phyloP scores from a whole-genome alignment of 2,329 filamentous ascomycete species.

The Colletotrichum gloeosporioides region DNA sequence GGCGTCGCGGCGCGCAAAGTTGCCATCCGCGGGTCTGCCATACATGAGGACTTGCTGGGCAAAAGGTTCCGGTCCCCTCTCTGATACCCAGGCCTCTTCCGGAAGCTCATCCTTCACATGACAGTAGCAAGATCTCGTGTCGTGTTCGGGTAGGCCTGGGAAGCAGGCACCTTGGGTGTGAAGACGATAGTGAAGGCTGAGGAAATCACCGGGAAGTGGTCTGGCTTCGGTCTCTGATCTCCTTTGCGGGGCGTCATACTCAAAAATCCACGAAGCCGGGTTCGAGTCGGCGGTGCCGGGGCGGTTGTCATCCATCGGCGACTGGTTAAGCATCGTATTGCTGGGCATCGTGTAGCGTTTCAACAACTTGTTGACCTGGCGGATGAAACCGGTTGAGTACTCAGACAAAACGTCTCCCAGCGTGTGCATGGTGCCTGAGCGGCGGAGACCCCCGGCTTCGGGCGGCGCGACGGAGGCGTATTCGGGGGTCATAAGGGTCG shows the following conservation, averaged over 20 bases:
- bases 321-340: slow-evolving; percentile 24
- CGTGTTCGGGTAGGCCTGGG: slow-evolving; percentile 26
- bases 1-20: slow-evolving; percentile 32
- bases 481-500: slow-evolving; percentile 1
- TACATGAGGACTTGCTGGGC: slow-evolving; percentile 10
- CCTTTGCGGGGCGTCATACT: slow-evolving; percentile 29
- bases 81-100: slow-evolving; percentile 34
- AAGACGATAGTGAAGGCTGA: slow-evolving; percentile 36
- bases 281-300: slow-evolving; percentile 15
- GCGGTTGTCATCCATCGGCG: slow-evolving; percentile 28
- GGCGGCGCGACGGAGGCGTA: background rate
- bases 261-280: slow-evolving; percentile 32
- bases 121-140: slow-evolving; percentile 33
- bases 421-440: slow-evolving; percentile 41
- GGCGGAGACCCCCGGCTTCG: slow-evolving; percentile 31
- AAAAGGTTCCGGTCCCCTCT: slow-evolving; percentile 25
- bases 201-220: slow-evolving; percentile 55
- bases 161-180: slow-evolving; percentile 24
- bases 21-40: slow-evolving; percentile 18
- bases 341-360: slow-evolving; percentile 42
- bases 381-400: slow-evolving; percentile 37
- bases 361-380: slow-evolving; percentile 42
- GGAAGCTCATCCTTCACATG: slow-evolving; percentile 27
- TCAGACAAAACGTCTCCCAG: slow-evolving; percentile 36
- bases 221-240: slow-evolving; percentile 20